Conservation (phyloP, 192 early-diverging fungal genomes). For the Backusella liffmaniae region DNA sequence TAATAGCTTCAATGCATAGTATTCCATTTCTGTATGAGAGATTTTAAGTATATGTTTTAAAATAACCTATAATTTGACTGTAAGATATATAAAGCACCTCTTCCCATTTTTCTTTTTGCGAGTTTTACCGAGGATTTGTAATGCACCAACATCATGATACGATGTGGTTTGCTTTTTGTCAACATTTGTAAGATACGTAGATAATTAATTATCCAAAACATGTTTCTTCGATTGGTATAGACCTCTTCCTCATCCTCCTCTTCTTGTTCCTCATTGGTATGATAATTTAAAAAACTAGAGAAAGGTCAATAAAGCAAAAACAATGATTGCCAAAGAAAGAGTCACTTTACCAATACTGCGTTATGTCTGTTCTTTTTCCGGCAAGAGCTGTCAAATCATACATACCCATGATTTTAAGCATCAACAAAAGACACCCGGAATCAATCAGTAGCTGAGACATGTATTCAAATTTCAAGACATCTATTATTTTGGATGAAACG, state of each 20-base stretch:
- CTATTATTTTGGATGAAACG: conserved; percentile 21
- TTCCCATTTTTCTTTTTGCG: too few relatives aligned
- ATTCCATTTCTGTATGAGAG: conserved; percentile 58
- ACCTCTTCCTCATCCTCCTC: neutral
- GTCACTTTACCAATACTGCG: conserved; percentile 37
- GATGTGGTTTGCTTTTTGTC: conserved; percentile 74
- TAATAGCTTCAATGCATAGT: conserved; percentile 75
- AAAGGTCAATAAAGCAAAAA: too few relatives aligned
- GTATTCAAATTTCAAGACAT: conserved; percentile 72
- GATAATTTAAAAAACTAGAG: conserved; percentile 8
- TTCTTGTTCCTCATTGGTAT: neutral
- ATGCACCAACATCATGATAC: conserved; percentile 75
- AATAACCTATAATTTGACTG: conserved; percentile 47
- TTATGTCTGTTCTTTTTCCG: conserved; percentile 45
- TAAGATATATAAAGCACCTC: too few relatives aligned
- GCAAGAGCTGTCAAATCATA: conserved; percentile 49
- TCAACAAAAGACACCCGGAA: conserved; percentile 73
- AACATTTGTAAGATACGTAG: conserved; percentile 77
- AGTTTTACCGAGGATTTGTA: conserved; percentile 66
- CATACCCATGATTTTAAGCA: conserved; percentile 82
- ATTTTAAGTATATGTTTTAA: conserved; percentile 76
- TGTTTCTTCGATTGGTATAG: conserved; percentile 54
- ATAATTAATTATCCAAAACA: conserved; percentile 69
- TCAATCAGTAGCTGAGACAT: conserved; percentile 73
- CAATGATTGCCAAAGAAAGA: too few relatives aligned